Conservation (phyloP, 805 yeast species). For the Yarrowia bubula region DNA sequence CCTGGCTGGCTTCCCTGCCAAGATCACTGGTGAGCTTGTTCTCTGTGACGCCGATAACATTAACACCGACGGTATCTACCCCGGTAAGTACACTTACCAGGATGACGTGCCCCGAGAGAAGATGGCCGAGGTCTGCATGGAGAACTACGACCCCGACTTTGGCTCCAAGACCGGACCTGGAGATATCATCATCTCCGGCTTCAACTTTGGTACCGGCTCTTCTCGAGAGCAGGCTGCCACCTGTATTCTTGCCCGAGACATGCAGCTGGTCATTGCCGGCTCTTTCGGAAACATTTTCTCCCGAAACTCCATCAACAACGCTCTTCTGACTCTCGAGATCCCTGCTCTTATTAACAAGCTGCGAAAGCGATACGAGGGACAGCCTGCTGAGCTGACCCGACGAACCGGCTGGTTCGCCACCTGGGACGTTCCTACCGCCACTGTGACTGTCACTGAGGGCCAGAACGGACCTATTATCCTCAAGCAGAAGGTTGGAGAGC, state of each 20-base stretch:
- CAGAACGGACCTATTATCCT: slow-evolving; percentile 53
- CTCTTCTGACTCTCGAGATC: slow-evolving; percentile 86
- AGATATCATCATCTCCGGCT: slow-evolving; percentile 89
- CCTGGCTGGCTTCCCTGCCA: slow-evolving; percentile 85
- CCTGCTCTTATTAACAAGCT: slow-evolving; percentile 79
- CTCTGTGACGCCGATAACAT: slow-evolving; percentile 90
- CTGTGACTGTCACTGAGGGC: slow-evolving; percentile 73
- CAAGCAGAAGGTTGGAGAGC: slow-evolving; percentile 88
- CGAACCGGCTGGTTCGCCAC: slow-evolving; percentile 91
- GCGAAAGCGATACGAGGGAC: slow-evolving; percentile 59
- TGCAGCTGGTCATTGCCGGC: slow-evolving; percentile 90
- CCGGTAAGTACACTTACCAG: slow-evolving; percentile 98
- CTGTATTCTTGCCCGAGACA: slow-evolving; percentile 91
- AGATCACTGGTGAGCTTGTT: slow-evolving; percentile 86
- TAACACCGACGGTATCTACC: slow-evolving; percentile 98
- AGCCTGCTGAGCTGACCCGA: slow-evolving; percentile 72
- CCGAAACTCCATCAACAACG: slow-evolving; percentile 95
- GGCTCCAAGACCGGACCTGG: slow-evolving; percentile 75
- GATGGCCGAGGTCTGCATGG: slow-evolving; percentile 99
- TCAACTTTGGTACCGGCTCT: slow-evolving; percentile 97
- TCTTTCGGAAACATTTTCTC: slow-evolving; percentile 96
- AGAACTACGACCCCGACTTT: slow-evolving; percentile 92
- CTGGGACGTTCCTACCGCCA: slow-evolving; percentile 89
- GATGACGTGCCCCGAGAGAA: slow-evolving; percentile 92
- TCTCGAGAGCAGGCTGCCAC: slow-evolving; percentile 99